These are phyloP conservation scores for Thelephora ganbajun DNA, from an alignment of 768 basidiomycete species.

Conservation along the genomic window DNA sequence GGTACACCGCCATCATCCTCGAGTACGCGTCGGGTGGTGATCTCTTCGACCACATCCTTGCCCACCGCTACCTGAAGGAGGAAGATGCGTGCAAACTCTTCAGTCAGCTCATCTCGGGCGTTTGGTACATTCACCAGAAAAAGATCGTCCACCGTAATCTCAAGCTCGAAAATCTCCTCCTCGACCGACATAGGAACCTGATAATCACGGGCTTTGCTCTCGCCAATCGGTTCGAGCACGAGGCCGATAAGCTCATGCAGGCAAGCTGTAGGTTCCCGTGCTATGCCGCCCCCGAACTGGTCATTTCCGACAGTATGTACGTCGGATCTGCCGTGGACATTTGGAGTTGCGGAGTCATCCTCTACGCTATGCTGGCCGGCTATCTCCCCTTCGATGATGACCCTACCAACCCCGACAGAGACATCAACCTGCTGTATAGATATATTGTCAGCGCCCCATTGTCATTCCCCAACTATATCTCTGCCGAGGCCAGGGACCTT, in stretches of 20 bases:
- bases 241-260: constrained; percentile 91
- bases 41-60: constrained; percentile 96
- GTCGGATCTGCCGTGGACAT: constrained; percentile 97
- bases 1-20: constrained; percentile 98
- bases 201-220: constrained; percentile 99
- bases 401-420: constrained; percentile 94
- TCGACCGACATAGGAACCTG: constrained; percentile 94
- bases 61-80: constrained; percentile 92
- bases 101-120: constrained; percentile 94
- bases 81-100: constrained; percentile 91
- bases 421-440: constrained; percentile 96
- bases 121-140: constrained; percentile 98
- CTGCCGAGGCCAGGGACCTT: constrained; percentile 68
- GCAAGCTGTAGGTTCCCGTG: constrained; percentile 95
- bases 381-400: constrained; percentile 99
- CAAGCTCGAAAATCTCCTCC: constrained; percentile 94
- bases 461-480: constrained; percentile 94
- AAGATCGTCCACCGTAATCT: constrained; percentile 99
- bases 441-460: constrained; percentile 97
- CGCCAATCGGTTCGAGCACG: constrained; percentile 93
- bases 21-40: constrained; percentile 98
- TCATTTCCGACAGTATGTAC: constrained; percentile 93
- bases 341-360: constrained; percentile 91
- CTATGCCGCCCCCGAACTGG: constrained; percentile 96
- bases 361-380: constrained; percentile 94